Evolutionary conservation across 1,284 basidiomycete species (phyloP).

Genomic region (Neolentinus lepideus): DNA sequence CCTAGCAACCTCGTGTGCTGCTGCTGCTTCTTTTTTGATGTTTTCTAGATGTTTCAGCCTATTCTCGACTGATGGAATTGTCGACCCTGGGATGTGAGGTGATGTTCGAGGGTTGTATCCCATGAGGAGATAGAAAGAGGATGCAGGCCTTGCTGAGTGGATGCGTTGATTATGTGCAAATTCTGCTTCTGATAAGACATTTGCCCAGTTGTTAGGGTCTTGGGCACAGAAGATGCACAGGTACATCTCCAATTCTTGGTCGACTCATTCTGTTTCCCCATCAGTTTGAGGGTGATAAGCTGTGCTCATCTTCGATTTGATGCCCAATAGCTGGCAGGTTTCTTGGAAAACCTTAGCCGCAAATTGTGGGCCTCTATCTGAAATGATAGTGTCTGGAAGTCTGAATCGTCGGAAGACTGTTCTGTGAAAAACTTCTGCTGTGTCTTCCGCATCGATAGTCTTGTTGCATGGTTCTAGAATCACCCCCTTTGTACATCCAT

Average conservation of each 20-base stretch:
- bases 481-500: too few species aligned
- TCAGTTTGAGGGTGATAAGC: too few species aligned
- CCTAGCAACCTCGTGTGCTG: not conserved
- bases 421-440: not conserved
- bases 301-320: too few species aligned
- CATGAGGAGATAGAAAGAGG: not conserved
- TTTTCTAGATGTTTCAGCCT: not conserved
- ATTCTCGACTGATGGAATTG: not conserved
- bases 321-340: too few species aligned
- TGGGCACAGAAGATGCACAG: too few species aligned
- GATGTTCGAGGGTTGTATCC: not conserved
- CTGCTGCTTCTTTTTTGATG: not conserved
- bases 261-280: too few species aligned
- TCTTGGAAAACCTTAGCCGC: too few species aligned
- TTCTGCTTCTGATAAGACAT: not conserved
- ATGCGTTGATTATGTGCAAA: not conserved
- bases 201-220: too few species aligned
- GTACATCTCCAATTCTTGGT: too few species aligned
- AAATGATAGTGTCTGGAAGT: too few species aligned
- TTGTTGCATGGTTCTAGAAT: too few species aligned
- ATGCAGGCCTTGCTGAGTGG: not conserved
- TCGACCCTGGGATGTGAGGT: not conserved
- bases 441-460: not conserved
- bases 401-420: not conserved
- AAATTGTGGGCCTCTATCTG: too few species aligned